Evolutionary conservation across 2,329 filamentous ascomycete species (phyloP).

Genomic region (Epichloe festucae): DNA sequence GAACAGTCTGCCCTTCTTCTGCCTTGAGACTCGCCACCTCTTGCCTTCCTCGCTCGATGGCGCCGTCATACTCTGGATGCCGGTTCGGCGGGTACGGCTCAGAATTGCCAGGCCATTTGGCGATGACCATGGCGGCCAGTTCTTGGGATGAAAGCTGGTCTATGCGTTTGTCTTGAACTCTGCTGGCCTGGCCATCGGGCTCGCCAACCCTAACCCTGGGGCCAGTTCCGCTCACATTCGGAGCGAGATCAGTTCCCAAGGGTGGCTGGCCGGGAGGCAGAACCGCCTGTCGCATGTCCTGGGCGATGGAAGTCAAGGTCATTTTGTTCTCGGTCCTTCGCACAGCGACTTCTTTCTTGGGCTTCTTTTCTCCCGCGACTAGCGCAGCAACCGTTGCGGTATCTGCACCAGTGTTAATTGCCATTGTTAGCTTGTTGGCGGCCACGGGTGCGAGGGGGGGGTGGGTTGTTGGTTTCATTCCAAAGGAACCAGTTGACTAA

Average conservation of each 20-base stretch:
- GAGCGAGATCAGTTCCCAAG: neutral
- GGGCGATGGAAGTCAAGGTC: constrained; percentile 1
- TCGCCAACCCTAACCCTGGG: neutral
- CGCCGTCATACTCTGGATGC: neutral
- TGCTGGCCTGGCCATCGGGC: neutral
- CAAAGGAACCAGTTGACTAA: neutral
- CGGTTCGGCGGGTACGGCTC: neutral
- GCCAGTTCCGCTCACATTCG: neutral
- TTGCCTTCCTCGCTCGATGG: neutral
- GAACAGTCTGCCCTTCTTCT: neutral
- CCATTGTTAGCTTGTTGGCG: too few species aligned
- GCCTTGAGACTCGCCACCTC: neutral
- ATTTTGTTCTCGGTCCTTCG: constrained; percentile 1
- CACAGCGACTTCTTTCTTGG: neutral
- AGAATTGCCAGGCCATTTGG: neutral
- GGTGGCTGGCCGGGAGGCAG: neutral
- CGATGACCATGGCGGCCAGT: neutral
- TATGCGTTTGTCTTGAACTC: constrained; percentile 1
- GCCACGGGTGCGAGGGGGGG: too few species aligned
- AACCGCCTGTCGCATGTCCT: neutral
- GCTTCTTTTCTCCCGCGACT: neutral
- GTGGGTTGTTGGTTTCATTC: too few species aligned
- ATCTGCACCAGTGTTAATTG: neutral
- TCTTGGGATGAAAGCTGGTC: neutral
- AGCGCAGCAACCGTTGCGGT: too few species aligned